These are phyloP conservation scores for Flaveria ramosissima DNA, from an alignment of 129 eudicot genomes.

Conservation along the genomic window DNA sequence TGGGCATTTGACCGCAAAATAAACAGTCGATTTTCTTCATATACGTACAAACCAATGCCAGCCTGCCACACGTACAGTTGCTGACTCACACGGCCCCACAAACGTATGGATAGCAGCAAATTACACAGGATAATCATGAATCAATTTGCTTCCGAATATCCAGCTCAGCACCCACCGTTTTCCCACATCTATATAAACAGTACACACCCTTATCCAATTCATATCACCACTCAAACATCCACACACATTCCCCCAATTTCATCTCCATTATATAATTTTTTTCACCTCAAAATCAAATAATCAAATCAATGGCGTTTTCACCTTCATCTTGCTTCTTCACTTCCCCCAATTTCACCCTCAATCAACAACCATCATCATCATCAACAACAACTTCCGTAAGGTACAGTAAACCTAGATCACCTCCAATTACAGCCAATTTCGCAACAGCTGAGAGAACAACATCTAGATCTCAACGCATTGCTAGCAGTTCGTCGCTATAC, in stretches of 20 bases:
- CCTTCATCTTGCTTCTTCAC: slow-evolving; percentile 22
- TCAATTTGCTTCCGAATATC: background rate
- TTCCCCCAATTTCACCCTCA: slow-evolving; percentile 32
- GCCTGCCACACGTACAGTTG: slow-evolving; percentile 21
- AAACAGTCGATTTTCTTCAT: slow-evolving; percentile 8
- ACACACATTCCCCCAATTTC: background rate
- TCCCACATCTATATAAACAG: slow-evolving; percentile 19
- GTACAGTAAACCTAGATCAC: background rate
- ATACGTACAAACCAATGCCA: background rate
- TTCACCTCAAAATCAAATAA: too few relatives aligned
- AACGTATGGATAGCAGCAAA: slow-evolving; percentile 10
- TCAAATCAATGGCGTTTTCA: slow-evolving; percentile 26
- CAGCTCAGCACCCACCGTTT: slow-evolving; percentile 25
- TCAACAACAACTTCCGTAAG: slow-evolving; percentile 6
- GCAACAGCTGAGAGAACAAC: background rate
- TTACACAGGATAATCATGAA: background rate
- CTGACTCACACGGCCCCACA: slow-evolving; percentile 17
- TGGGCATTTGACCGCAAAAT: background rate
- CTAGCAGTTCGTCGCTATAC: slow-evolving; percentile 20
- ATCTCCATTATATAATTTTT: background rate
- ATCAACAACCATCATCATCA: slow-evolving; percentile 20
- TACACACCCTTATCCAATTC: slow-evolving; percentile 22
- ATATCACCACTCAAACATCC: slow-evolving; percentile 13
- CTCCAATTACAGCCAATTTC: slow-evolving; percentile 17
- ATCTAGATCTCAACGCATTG: background rate